These are phyloP conservation scores for Eragrostis curvula DNA, from an alignment of 176 grass and related monocot genomes.

Conservation along the genomic window DNA sequence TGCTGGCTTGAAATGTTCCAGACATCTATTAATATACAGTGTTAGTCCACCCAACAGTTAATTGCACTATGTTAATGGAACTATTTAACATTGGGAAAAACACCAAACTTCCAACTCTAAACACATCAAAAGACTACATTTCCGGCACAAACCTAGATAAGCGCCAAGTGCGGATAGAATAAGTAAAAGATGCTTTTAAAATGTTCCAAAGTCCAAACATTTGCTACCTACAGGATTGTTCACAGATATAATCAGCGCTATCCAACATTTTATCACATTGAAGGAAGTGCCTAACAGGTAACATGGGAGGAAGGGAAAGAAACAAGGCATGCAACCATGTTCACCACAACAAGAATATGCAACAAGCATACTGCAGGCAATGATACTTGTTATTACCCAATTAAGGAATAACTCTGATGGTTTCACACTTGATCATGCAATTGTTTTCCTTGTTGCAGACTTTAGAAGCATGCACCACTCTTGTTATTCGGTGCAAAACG, in stretches of 20 bases:
- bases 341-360: background rate
- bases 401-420: conserved; percentile 2
- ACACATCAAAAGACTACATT: background rate
- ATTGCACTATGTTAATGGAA: background rate
- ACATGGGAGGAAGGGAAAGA: conserved; percentile 16
- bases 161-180: background rate
- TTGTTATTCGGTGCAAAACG: background rate
- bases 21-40: background rate
- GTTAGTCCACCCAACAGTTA: background rate
- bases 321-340: background rate
- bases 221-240: background rate
- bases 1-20: conserved; percentile 15
- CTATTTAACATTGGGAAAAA: background rate
- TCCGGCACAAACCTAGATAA: background rate
- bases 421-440: conserved; percentile 2
- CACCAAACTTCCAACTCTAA: background rate
- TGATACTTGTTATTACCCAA: background rate
- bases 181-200: background rate
- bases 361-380: background rate
- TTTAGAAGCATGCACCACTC: conserved; percentile 13
- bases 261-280: background rate
- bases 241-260: background rate
- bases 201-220: background rate
- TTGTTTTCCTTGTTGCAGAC: background rate
- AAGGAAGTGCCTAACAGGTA: background rate